Conservation (phyloP, 768 basidiomycete genomes). For the Leccinum imitatum region DNA sequence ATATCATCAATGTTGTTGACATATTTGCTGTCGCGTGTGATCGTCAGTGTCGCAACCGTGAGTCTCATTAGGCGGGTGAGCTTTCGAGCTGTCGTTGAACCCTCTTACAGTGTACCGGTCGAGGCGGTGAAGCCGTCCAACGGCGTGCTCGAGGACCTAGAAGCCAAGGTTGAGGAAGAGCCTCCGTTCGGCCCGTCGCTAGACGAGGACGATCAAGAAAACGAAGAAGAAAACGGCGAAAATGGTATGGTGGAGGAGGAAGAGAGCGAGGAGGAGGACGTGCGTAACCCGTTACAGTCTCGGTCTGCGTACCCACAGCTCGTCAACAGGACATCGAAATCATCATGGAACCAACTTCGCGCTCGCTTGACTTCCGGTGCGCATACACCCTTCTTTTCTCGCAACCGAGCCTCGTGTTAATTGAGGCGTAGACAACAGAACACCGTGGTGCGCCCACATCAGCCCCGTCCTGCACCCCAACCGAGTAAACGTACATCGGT, state of each 20-base stretch:
- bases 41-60: conserved; percentile 61
- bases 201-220: conserved; percentile 27
- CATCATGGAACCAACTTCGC: conserved; percentile 77
- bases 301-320: conserved; percentile 5
- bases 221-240: conserved; percentile 22
- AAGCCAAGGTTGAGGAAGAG: conserved; percentile 43
- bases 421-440: conserved; percentile 34
- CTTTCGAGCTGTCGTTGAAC: conserved; percentile 20
- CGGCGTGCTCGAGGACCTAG: conserved; percentile 50
- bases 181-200: conserved; percentile 30
- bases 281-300: conserved; percentile 25
- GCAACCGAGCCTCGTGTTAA: not conserved
- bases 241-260: conserved; percentile 41
- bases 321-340: conserved; percentile 76
- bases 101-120: conserved; percentile 37
- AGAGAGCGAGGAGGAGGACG: conserved; percentile 46
- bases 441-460: conserved; percentile 30
- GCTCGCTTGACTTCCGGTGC: conserved; percentile 75
- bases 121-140: conserved; percentile 46
- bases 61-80: conserved; percentile 41
- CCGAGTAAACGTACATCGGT: conserved; percentile 29
- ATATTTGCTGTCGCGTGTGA: conserved; percentile 37
- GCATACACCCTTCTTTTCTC: conserved; percentile 13
- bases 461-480: conserved; percentile 33
- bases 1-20: conserved; percentile 44